These are phyloP conservation scores for Phaeotremella fagi DNA, from an alignment of 768 basidiomycete species.

Conservation along the genomic window DNA sequence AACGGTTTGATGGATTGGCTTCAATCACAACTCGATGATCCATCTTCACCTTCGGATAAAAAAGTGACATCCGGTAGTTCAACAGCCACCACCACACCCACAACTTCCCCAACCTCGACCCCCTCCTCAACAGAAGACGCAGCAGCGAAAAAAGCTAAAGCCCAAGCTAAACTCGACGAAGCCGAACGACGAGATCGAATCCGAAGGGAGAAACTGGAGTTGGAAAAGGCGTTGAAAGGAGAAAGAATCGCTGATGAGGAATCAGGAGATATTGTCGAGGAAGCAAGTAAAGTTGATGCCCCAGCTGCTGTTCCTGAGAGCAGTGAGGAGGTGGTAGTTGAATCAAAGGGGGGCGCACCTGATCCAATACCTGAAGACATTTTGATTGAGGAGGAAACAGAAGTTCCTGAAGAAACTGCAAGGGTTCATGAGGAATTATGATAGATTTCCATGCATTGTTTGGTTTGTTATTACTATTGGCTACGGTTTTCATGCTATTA, in stretches of 20 bases:
- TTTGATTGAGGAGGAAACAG: not conserved
- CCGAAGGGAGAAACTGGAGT: constrained; percentile 29
- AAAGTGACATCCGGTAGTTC: no score
- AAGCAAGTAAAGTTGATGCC: constrained; percentile 13
- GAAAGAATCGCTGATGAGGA: constrained; percentile 6
- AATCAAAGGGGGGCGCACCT: not conserved
- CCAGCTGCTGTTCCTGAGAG: constrained; percentile 24
- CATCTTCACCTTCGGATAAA: constrained; percentile 36
- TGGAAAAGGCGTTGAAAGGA: constrained; percentile 13
- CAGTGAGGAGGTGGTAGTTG: constrained; percentile 12
- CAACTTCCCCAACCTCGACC: not conserved
- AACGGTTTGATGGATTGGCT: constrained; percentile 68
- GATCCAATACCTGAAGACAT: constrained; percentile 2
- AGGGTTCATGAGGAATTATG: constrained; percentile 20
- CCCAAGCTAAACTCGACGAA: constrained; percentile 36
- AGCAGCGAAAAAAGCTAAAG: constrained; percentile 9
- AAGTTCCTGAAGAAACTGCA: constrained; percentile 6
- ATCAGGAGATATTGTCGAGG: constrained; percentile 1
- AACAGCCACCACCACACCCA: no score
- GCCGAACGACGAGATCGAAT: constrained; percentile 37
- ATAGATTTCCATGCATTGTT: not conserved
- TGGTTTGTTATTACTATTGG: not conserved
- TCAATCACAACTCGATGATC: constrained; percentile 54
- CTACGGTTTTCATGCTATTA: not conserved
- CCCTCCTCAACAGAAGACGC: constrained; percentile 12